Evolutionary conservation across 495 filamentous ascomycete genomes (phyloP), one percentile per base, ranked within the genome.

Genomic region (Glarea lozoyensis): DNA sequence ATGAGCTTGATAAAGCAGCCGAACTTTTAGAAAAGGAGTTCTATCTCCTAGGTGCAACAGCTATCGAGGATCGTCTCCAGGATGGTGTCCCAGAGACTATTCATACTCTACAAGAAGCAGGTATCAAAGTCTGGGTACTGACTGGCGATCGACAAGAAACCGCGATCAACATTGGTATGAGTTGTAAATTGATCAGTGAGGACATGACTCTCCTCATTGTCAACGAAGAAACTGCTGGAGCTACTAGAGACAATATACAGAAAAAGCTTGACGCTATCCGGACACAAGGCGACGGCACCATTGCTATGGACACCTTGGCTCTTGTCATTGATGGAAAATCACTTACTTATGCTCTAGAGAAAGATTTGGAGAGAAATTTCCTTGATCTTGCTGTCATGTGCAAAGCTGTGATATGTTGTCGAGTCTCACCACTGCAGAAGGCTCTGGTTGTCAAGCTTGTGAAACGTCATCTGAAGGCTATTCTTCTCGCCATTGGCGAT

Each of bases 131-230:
- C 34, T 99, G 93, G 92, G 93, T 99, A 16, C 64, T 99, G 60
- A 99, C 93, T 29, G 93, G 93, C 55, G 93, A 99, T 68, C 75
- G 93, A 55, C 93, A 99, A 60, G 93, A 99, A 60, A 99, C 93
- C 36, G 93, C 93, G 37, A 99, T 99, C 68, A 99, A 99, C 57
- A 99, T 99, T 54, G 93, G 93, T 44, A 99, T 99, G 93, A 94
- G 87, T 55, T 99, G 93, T 64, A 97, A 96, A 67, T 73, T 99
- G 18, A 88, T 99, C 34, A 94, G 88, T 36, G 93, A 99, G 60
- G 93, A 99, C 49, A 99, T 99, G 93, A 94, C 89, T 43, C 70
- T 99, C 10, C 68, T 99, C 40, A 94, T 99, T 57, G 72, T 99
- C 55, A 99, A 99, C 53, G 90, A 99, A 57, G 88, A 95, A 40